Base-by-base conservation (phyloP, 371 early-diverging fungal species). In the Mycotypha africana region DNA sequence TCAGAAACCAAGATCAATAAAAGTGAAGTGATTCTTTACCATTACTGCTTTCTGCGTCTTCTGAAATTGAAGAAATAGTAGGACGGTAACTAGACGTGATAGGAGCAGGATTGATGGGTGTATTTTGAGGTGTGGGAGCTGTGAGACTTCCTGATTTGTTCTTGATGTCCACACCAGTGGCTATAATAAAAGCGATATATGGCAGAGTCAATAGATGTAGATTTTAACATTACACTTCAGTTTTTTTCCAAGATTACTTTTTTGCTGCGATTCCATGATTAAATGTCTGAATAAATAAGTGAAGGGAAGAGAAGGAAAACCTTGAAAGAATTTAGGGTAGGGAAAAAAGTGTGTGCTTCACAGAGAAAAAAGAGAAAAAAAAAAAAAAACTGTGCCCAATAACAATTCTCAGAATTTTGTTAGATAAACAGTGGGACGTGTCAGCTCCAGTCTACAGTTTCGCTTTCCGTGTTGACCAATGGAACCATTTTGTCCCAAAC, bases 81-180 rank as follows among this genome's bases (percentile, higher is more conserved):
- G 78, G 76, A 14, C 64, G 65, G 39, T 70, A 73, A 11, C 64
- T 68, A 22, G 72, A 58, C 24, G 75, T 71, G 35, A 85, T 76
- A 40, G 84, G 85, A 46, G 84, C 78, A 28, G 76, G 72, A 57
- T 78, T 74, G 41, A 77, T 75, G 38, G 85, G 87, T 43, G 85
- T 85, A 65, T 86, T 86, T 68, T 86, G 85, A 46, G 84, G 84
- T 24, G 85, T 85, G 23, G 85, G 84, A 22, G 85, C 82, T 42
- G 74, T 62, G 40, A 55, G 38, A 62, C 72, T 72, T 38, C 55
- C 65, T 41, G 62, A 64, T 37, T 62, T 64, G 38, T 60, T 66
- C 33, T 67, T 71, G 41, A 71, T 71, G 37, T 65, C 59, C 28
- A 62, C 58, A 49, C 53, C 58, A 39, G 43, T 49, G 21, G 48